These are phyloP conservation scores for Alternaria incomplexa DNA, from an alignment of 2,329 filamentous ascomycete genomes.

Conservation along the genomic window DNA sequence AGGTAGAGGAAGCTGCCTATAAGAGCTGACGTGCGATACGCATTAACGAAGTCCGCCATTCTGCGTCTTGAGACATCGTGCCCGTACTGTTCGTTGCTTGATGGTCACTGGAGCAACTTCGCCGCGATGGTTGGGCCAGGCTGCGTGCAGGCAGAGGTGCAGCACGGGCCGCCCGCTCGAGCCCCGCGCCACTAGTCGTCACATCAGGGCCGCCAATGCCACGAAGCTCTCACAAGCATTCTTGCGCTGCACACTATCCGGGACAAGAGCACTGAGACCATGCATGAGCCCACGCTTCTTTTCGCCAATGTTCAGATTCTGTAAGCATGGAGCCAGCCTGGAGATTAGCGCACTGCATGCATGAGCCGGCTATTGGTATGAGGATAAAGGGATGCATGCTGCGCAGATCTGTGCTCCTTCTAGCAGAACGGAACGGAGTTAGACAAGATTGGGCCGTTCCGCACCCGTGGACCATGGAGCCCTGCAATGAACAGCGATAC, in stretches of 20 bases:
- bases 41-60: neutral
- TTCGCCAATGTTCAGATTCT: neutral
- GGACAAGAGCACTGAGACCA: neutral
- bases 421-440: too few relatives aligned
- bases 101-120: neutral
- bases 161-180: neutral
- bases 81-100: neutral
- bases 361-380: too few relatives aligned
- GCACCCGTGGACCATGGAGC: neutral
- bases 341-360: too few relatives aligned
- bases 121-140: neutral
- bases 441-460: neutral
- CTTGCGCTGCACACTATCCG: neutral
- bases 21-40: neutral
- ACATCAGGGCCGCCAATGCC: neutral
- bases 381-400: too few relatives aligned
- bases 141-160: neutral
- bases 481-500: neutral
- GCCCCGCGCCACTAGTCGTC: neutral
- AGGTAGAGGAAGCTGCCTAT: constrained; percentile 25
- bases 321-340: neutral
- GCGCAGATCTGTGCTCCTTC: too few relatives aligned
- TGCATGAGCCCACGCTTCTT: neutral
- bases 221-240: neutral
- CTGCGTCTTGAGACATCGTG: neutral